Evolutionary conservation across 129 eudicot species (phyloP).

Genomic region (Artemisia annua): DNA sequence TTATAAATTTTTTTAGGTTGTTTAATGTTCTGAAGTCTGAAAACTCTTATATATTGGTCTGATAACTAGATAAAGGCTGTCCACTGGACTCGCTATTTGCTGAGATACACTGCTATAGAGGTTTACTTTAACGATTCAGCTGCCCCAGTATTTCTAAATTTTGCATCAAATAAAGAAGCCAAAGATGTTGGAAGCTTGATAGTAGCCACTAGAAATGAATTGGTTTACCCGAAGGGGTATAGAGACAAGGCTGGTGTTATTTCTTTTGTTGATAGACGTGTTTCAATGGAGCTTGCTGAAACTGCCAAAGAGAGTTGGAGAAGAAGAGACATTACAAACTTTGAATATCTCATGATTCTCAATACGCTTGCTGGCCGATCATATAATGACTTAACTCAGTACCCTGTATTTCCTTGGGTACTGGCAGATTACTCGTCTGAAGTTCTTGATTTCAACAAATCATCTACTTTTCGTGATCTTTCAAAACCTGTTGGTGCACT

Average conservation of each 20-base stretch:
- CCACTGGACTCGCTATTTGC: slow-evolving; percentile 96
- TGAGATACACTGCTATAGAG: slow-evolving; percentile 94
- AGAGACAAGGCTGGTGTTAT: slow-evolving; percentile 75
- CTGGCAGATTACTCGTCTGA: slow-evolving; percentile 92
- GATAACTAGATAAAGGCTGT: slow-evolving; percentile 80
- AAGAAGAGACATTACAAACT: slow-evolving; percentile 94
- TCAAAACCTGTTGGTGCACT: slow-evolving; percentile 98
- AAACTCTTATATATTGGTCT: slow-evolving; percentile 18
- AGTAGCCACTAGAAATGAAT: slow-evolving; percentile 39
- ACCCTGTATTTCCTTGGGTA: slow-evolving; percentile 97
- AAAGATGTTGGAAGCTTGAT: too few species aligned
- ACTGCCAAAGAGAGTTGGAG: slow-evolving; percentile 94
- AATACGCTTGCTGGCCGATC: slow-evolving; percentile 97
- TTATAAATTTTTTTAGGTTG: too few species aligned
- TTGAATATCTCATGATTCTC: slow-evolving; percentile 87
- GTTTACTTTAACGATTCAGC: slow-evolving; percentile 77
- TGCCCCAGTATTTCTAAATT: slow-evolving; percentile 87
- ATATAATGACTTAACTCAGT: slow-evolving; percentile 95
- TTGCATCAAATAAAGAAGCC: slow-evolving; percentile 1
- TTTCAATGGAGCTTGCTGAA: slow-evolving; percentile 95
- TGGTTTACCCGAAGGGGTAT: slow-evolving; percentile 59
- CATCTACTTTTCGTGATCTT: slow-evolving; percentile 96
- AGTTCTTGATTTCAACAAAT: slow-evolving; percentile 84
- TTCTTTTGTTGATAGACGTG: slow-evolving; percentile 89
- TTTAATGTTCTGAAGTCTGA: neutral